Evolutionary conservation across 116 monocot genomes (phyloP).

Genomic region (Thalassia testudinum): DNA sequence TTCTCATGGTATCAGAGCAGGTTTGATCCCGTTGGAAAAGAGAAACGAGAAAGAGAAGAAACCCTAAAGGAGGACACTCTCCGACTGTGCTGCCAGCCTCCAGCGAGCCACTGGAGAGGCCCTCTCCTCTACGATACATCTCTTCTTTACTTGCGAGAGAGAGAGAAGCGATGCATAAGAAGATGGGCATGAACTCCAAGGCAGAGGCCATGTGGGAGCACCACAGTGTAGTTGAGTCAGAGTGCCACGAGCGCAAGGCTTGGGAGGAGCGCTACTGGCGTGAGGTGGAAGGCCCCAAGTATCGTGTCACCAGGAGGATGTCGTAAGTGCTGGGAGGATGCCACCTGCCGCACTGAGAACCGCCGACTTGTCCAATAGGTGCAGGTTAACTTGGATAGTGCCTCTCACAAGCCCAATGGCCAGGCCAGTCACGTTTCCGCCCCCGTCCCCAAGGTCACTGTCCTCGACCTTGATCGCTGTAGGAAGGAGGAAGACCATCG

Average conservation of each 20-base stretch:
- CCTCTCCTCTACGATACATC: too few species aligned
- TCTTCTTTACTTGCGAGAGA: background rate
- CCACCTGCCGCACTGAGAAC: conserved; percentile 62
- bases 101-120: too few species aligned
- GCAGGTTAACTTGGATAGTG: conserved; percentile 45
- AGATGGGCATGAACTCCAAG: conserved; percentile 87
- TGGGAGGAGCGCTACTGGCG: conserved; percentile 76
- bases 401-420: conserved; percentile 47
- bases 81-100: too few species aligned
- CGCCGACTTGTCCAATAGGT: conserved; percentile 53
- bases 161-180: conserved; percentile 69
- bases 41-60: too few species aligned
- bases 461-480: conserved; percentile 41
- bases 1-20: too few species aligned
- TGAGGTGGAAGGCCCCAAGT: conserved; percentile 82
- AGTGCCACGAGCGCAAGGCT: conserved; percentile 37
- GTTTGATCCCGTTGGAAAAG: too few species aligned
- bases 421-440: conserved; percentile 56
- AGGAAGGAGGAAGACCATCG: conserved; percentile 61
- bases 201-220: conserved; percentile 73
- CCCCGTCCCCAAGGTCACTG: conserved; percentile 85
- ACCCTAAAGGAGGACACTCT: too few species aligned
- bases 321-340: conserved; percentile 56
- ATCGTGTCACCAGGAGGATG: conserved; percentile 72
- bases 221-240: conserved; percentile 40